These are phyloP conservation scores for Amaranthus tricolor DNA, from an alignment of 179 eudicot genomes.

Conservation along the genomic window DNA sequence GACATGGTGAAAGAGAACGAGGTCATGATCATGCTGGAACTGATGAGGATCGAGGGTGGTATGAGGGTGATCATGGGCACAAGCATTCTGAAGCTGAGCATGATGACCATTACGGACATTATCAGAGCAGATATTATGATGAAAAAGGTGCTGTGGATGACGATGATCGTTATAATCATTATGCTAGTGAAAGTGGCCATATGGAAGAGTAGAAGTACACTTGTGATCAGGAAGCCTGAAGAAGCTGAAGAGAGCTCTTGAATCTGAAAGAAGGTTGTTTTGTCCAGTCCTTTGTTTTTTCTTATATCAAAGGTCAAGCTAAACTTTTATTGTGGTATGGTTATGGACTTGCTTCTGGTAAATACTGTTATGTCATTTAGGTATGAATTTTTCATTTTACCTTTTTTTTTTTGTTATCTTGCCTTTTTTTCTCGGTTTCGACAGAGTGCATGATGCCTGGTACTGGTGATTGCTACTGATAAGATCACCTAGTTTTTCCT, in stretches of 20 bases:
- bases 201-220: constrained; percentile 59
- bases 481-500: too few relatives aligned
- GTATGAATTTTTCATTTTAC: too few relatives aligned
- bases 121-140: constrained; percentile 42
- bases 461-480: too few relatives aligned
- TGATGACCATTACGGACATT: constrained; percentile 49
- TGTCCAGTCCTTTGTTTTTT: neutral
- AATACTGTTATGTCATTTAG: too few relatives aligned
- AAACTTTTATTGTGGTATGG: neutral
- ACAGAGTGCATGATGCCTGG: too few relatives aligned
- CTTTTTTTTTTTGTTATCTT: too few relatives aligned
- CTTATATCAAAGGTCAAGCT: neutral
- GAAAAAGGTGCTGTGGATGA: constrained; percentile 41
- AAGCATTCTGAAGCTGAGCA: constrained; percentile 38
- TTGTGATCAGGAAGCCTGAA: constrained; percentile 33
- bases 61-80: constrained; percentile 51
- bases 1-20: constrained; percentile 53
- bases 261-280: neutral
- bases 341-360: too few relatives aligned
- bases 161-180: constrained; percentile 45
- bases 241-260: neutral
- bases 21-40: constrained; percentile 47
- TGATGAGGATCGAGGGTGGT: constrained; percentile 57
- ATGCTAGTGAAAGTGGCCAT: constrained; percentile 47
- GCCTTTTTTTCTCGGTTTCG: too few relatives aligned